Conservation (phyloP, 2,329 filamentous ascomycete genomes). For the Zalaria obscura region DNA sequence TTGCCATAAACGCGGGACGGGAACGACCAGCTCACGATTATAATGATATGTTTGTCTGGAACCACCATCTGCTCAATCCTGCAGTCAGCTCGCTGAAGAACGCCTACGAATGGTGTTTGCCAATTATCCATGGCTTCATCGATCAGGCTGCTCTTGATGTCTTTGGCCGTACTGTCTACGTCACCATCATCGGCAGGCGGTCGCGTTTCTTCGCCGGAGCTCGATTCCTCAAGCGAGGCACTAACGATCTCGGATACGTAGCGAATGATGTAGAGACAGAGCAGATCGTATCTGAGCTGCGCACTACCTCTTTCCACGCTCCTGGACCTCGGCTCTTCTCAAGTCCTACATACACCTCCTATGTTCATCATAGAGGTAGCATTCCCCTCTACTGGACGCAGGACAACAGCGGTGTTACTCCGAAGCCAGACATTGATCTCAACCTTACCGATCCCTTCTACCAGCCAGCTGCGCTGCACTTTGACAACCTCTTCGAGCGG, state of each 20-base stretch:
- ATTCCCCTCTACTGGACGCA: conserved; percentile 97
- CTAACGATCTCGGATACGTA: conserved; percentile 89
- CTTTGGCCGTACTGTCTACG: conserved; percentile 78
- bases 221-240: conserved; percentile 82
- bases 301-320: conserved; percentile 90
- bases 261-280: conserved; percentile 98
- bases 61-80: conserved; percentile 72
- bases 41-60: conserved; percentile 98
- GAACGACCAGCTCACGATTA: conserved; percentile 46
- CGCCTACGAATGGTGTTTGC: conserved; percentile 89
- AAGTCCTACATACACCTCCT: conserved; percentile 86
- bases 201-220: conserved; percentile 92
- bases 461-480: conserved; percentile 80
- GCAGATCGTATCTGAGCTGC: conserved; percentile 88
- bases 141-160: conserved; percentile 65
- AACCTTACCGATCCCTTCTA: conserved; percentile 97
- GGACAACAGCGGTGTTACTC: conserved; percentile 85
- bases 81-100: conserved; percentile 57
- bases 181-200: conserved; percentile 83
- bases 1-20: conserved; percentile 51
- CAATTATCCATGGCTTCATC: conserved; percentile 91
- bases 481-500: conserved; percentile 83
- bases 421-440: conserved; percentile 89
- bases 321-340: conserved; percentile 75
- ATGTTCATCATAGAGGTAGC: conserved; percentile 90